Percentiles rank a stretch among this genome's conserved stretches.
These are phyloP conservation scores for Annona squamosa DNA, from an alignment of 164 flowering plant genomes.

Conservation along the genomic window DNA sequence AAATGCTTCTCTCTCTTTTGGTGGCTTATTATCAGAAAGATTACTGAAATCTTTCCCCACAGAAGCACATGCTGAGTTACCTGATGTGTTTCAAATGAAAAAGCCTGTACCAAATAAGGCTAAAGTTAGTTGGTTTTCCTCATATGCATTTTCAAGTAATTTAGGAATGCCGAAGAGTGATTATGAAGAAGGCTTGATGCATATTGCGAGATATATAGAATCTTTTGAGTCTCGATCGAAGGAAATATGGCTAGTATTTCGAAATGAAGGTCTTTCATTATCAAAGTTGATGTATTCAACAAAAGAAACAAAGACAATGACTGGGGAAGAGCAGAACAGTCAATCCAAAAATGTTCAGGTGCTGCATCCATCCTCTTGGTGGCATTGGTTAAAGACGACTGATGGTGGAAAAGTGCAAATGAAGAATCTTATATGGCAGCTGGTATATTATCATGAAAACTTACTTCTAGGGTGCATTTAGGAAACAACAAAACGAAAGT, in stretches of 20 bases:
- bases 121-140: slow-evolving; percentile 21
- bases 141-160: slow-evolving; percentile 13
- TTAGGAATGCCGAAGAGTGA: slow-evolving; percentile 12
- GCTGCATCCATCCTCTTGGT: slow-evolving; percentile 87
- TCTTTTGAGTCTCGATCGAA: slow-evolving; percentile 86
- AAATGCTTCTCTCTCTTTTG: slow-evolving; percentile 59
- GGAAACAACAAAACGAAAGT: too few relatives aligned
- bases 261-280: slow-evolving; percentile 74
- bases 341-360: slow-evolving; percentile 39
- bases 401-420: slow-evolving; percentile 81
- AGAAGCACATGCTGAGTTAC: slow-evolving; percentile 13
- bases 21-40: slow-evolving; percentile 26
- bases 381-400: slow-evolving; percentile 95
- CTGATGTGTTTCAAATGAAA: slow-evolving; percentile 15
- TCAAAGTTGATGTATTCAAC: slow-evolving; percentile 82
- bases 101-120: slow-evolving; percentile 21
- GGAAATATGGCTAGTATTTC: slow-evolving; percentile 97
- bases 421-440: slow-evolving; percentile 77
- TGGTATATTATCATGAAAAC: slow-evolving; percentile 44
- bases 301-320: slow-evolving; percentile 34
- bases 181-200: slow-evolving; percentile 79
- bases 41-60: slow-evolving; percentile 11
- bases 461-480: too few relatives aligned
- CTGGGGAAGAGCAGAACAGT: slow-evolving; percentile 32
- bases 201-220: slow-evolving; percentile 93